Conservation (phyloP, 2,329 filamentous ascomycete species). For the Colletotrichum truncatum region DNA sequence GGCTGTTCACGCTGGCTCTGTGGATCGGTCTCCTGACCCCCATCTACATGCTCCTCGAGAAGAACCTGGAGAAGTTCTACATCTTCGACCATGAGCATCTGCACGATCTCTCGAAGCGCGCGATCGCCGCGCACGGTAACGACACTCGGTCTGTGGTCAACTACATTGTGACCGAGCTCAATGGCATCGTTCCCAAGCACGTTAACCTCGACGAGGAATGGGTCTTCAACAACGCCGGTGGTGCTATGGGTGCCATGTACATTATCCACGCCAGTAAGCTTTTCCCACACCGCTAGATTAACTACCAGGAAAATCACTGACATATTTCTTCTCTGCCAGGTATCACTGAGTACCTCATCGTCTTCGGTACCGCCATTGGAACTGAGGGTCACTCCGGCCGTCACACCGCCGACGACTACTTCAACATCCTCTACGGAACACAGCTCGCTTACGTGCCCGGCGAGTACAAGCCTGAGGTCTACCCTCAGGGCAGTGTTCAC, state of each 20-base stretch:
- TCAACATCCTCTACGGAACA: slow-evolving; percentile 85
- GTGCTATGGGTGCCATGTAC: slow-evolving; percentile 92
- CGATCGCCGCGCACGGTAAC: slow-evolving; percentile 76
- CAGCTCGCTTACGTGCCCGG: slow-evolving; percentile 80
- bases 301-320: background rate
- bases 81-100: slow-evolving; percentile 77
- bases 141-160: slow-evolving; percentile 75
- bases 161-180: slow-evolving; percentile 76
- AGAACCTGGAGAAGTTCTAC: slow-evolving; percentile 73
- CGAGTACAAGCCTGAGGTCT: slow-evolving; percentile 73
- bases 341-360: slow-evolving; percentile 89
- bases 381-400: slow-evolving; percentile 90
- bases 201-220: slow-evolving; percentile 81
- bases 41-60: slow-evolving; percentile 64
- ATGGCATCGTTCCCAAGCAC: slow-evolving; percentile 59
- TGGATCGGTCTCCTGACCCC: slow-evolving; percentile 63
- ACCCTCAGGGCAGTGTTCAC: slow-evolving; percentile 75
- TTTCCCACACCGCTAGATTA: background rate
- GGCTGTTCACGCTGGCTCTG: slow-evolving; percentile 60
- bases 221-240: slow-evolving; percentile 92
- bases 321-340: slow-evolving; percentile 46
- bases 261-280: slow-evolving; percentile 84
- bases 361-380: slow-evolving; percentile 84
- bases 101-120: slow-evolving; percentile 72
- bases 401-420: slow-evolving; percentile 94